phyloP scores from a whole-genome alignment of 176 grass and related monocot species.

The barley (Hordeum vulgare) region DNA sequence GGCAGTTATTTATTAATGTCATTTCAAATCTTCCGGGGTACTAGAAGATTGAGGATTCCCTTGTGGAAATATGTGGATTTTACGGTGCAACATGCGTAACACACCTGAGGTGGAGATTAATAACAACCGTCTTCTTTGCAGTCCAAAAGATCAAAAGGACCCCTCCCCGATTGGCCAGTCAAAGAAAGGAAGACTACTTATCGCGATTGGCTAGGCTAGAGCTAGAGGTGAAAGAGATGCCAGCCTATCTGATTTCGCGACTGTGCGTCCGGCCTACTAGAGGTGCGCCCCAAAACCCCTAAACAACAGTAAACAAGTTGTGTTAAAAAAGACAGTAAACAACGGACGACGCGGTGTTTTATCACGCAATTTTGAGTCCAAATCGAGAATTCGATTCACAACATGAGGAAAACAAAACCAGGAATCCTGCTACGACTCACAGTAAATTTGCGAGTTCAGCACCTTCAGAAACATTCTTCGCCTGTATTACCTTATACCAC shows the following conservation, averaged over 20 bases:
- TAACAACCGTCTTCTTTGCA: too few species aligned
- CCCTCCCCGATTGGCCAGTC: background rate
- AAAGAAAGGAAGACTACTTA: background rate
- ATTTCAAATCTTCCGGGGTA: conserved; percentile 6
- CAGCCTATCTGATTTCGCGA: background rate
- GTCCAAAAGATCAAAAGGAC: background rate
- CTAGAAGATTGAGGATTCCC: background rate
- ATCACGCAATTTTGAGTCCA: background rate
- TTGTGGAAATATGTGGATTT: background rate
- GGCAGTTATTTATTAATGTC: conserved; percentile 6
- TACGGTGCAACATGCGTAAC: background rate
- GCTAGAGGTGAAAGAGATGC: background rate
- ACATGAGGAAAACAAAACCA: background rate
- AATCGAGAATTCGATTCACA: background rate
- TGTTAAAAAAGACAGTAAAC: too few species aligned
- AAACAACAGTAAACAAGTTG: background rate
- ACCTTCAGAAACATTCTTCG: background rate
- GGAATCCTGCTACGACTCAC: background rate
- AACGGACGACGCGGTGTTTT: too few species aligned
- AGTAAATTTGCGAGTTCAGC: background rate
- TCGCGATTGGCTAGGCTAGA: background rate
- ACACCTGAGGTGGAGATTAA: background rate
- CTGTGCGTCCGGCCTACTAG: background rate
- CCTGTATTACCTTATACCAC: too few species aligned
- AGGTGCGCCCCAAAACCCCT: too few species aligned